Percentiles rank a stretch among this genome's conserved stretches.
phyloP scores from a whole-genome alignment of 225 moss, liverwort and hornwort genomes.

The Physcomitrium patens region DNA sequence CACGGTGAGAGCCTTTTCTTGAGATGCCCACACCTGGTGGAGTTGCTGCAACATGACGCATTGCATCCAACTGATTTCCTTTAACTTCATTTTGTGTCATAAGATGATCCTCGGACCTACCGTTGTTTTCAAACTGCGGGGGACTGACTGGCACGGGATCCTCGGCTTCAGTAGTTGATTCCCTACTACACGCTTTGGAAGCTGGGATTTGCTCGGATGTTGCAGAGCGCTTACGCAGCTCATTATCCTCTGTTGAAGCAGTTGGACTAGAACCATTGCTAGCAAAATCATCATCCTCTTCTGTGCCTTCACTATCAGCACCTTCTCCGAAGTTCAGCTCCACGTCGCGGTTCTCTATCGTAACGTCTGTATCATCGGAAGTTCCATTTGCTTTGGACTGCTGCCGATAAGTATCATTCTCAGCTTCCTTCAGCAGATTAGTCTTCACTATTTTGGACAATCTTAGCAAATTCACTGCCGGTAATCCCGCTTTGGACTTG shows the following conservation, averaged over 20 bases:
- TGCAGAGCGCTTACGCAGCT: slow-evolving; percentile 21
- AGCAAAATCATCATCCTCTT: slow-evolving; percentile 60
- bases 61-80: slow-evolving; percentile 39
- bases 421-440: slow-evolving; percentile 71
- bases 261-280: slow-evolving; percentile 37
- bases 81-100: slow-evolving; percentile 38
- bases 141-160: slow-evolving; percentile 34
- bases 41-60: slow-evolving; percentile 65
- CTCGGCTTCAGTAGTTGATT: slow-evolving; percentile 24
- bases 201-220: slow-evolving; percentile 20
- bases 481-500: slow-evolving; percentile 45
- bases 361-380: slow-evolving; percentile 61
- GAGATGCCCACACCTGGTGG: slow-evolving; percentile 77
- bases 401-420: slow-evolving; percentile 74
- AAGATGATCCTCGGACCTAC: slow-evolving; percentile 34
- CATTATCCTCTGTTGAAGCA: slow-evolving; percentile 36
- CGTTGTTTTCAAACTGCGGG: slow-evolving; percentile 37
- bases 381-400: slow-evolving; percentile 34
- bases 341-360: slow-evolving; percentile 70
- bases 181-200: slow-evolving; percentile 25
- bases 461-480: slow-evolving; percentile 64
- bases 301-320: slow-evolving; percentile 55
- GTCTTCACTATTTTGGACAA: slow-evolving; percentile 83
- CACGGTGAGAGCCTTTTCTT: slow-evolving; percentile 58
- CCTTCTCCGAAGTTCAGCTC: slow-evolving; percentile 79